phyloP scores from a whole-genome alignment of 805 yeast genomes.

The Candida krabiensis region DNA sequence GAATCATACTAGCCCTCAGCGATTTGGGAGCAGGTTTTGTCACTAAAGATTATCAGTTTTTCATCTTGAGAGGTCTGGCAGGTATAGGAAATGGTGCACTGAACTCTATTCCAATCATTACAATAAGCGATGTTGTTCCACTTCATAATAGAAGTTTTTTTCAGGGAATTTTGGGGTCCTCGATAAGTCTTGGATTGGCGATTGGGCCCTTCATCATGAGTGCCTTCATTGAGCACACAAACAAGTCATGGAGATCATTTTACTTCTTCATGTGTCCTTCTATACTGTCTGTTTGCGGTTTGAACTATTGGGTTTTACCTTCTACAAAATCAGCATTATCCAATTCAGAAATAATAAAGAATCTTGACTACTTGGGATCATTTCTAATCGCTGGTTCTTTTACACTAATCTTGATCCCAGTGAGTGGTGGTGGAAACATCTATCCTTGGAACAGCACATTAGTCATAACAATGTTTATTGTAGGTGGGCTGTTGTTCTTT shows the following conservation, averaged over 20 bases:
- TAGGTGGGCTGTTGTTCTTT: too few relatives aligned
- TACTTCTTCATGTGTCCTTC: slow-evolving; percentile 1
- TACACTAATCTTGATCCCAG: slow-evolving; percentile 4
- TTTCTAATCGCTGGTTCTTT: neutral
- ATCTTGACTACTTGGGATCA: neutral
- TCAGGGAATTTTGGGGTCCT: slow-evolving; percentile 50
- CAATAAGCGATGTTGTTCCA: slow-evolving; percentile 49
- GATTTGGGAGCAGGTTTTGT: slow-evolving; percentile 51
- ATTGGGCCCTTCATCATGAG: slow-evolving; percentile 13
- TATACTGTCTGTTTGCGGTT: neutral
- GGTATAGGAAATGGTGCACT: slow-evolving; percentile 55
- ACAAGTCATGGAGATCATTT: slow-evolving; percentile 1
- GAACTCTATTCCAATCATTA: slow-evolving; percentile 47
- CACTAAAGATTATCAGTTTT: slow-evolving; percentile 43
- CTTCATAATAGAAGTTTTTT: slow-evolving; percentile 49
- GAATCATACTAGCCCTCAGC: slow-evolving; percentile 37
- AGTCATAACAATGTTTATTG: too few relatives aligned
- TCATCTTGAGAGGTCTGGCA: slow-evolving; percentile 47
- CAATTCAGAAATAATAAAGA: neutral
- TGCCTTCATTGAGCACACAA: neutral
- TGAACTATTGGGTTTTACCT: too few relatives aligned
- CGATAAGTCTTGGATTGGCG: slow-evolving; percentile 47
- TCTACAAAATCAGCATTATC: too few relatives aligned
- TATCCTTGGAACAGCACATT: too few relatives aligned
- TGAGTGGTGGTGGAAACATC: too few relatives aligned